A percentile compares a stretch with the other conserved stretches of the same genome.
Conservation (phyloP, 1,139 yeast species). For the Suhomyces chickasaworum region DNA sequence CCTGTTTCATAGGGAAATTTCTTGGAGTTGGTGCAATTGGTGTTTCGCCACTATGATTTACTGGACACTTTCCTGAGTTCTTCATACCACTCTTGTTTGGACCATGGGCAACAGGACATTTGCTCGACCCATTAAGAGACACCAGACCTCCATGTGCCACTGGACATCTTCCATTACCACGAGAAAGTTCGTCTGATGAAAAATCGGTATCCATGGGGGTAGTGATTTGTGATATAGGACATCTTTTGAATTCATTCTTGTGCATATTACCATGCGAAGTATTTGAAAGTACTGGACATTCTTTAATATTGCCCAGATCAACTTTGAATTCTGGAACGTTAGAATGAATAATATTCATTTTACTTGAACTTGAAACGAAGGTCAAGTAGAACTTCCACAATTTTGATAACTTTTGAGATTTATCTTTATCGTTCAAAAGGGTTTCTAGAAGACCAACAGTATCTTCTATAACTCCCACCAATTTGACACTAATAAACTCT, state of each 20-base stretch:
- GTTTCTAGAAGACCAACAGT: constrained; percentile 24
- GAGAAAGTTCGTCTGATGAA: constrained; percentile 3
- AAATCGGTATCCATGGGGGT: constrained; percentile 25
- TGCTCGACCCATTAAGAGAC: not conserved
- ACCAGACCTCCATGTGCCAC: constrained; percentile 16
- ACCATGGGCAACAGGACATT: constrained; percentile 5
- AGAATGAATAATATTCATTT: constrained; percentile 34
- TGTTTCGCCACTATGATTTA: not conserved
- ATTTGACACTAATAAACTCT: constrained; percentile 21
- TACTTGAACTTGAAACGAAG: constrained; percentile 34
- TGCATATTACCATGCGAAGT: not conserved
- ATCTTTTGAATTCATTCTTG: constrained; percentile 21
- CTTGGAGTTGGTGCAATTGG: not conserved
- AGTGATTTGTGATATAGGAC: constrained; percentile 37
- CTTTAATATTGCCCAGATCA: constrained; percentile 11
- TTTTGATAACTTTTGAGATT: constrained; percentile 32
- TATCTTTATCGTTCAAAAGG: constrained; percentile 22
- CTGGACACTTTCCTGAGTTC: constrained; percentile 7
- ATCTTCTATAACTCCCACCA: constrained; percentile 25
- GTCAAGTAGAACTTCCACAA: constrained; percentile 48
- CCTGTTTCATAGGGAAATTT: constrained; percentile 10
- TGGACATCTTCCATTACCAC: constrained; percentile 22
- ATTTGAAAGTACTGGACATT: constrained; percentile 20
- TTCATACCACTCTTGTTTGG: not conserved
- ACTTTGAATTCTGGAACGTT: constrained; percentile 33